A percentile compares a stretch with the other conserved stretches of the same genome.
Conservation (phyloP, 495 filamentous ascomycete genomes). For the Penicillium bovifimosum region DNA sequence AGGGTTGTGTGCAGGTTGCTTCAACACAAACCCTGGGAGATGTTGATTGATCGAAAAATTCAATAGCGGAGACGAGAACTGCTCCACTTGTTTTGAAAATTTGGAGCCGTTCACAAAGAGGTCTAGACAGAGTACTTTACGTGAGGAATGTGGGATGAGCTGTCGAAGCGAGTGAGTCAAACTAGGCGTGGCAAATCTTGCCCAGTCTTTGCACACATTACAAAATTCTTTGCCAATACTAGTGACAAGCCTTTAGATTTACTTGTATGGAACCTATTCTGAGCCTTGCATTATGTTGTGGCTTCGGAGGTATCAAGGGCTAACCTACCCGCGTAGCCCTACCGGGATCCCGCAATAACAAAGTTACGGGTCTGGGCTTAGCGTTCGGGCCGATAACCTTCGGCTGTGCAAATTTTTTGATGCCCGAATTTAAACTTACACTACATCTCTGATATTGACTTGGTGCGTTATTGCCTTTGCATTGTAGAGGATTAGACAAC, state of each 20-base stretch:
- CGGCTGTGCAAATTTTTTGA: too few relatives aligned
- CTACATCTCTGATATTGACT: not conserved
- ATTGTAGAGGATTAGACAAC: too few relatives aligned
- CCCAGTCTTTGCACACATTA: not conserved
- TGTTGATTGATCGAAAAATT: not conserved
- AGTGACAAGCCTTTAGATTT: not conserved
- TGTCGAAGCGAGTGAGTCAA: not conserved
- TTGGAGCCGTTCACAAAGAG: not conserved
- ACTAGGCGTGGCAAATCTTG: conserved; percentile 1
- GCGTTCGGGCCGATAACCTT: conserved; percentile 3
- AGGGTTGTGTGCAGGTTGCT: not conserved
- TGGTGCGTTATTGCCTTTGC: not conserved
- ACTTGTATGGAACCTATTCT: too few relatives aligned
- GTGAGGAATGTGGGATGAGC: not conserved
- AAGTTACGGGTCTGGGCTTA: not conserved
- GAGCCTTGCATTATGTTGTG: too few relatives aligned
- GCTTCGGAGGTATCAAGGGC: too few relatives aligned
- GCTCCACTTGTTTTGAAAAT: not conserved
- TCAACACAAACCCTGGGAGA: not conserved
- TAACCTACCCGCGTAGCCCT: not conserved
- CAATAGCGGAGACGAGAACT: not conserved
- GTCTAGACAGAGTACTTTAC: not conserved
- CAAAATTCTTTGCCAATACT: not conserved
- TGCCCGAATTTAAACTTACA: too few relatives aligned
- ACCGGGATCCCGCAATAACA: conserved; percentile 2